Conservation (phyloP, 2,329 filamentous ascomycete species). For the Akanthomyces muscarius region DNA sequence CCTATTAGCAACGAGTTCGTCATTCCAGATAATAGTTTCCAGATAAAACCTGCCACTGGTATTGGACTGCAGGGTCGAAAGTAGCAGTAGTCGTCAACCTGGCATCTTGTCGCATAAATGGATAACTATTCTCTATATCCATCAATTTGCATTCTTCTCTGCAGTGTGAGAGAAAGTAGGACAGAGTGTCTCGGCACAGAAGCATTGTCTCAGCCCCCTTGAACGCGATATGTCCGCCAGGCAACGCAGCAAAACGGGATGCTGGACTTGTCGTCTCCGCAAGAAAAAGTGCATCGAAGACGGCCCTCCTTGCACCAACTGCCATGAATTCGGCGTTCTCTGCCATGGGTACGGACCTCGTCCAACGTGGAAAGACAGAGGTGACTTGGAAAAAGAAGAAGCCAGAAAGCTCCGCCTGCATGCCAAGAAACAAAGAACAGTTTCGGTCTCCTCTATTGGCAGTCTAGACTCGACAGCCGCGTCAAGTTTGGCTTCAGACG, state of each 20-base stretch:
- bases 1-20: no score
- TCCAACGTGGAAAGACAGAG: background rate
- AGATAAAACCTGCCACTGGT: no score
- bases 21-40: no score
- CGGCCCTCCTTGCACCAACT: background rate
- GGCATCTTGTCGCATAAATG: no score
- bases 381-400: background rate
- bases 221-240: background rate
- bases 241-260: background rate
- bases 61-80: no score
- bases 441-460: no score
- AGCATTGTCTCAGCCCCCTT: background rate
- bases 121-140: no score
- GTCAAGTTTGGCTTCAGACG: background rate
- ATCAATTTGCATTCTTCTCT: no score
- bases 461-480: background rate
- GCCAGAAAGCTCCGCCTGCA: background rate
- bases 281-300: background rate
- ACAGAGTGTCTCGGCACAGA: background rate
- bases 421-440: background rate
- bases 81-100: no score
- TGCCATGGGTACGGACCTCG: background rate
- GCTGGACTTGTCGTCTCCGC: background rate
- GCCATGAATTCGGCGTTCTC: background rate
- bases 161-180: background rate